phyloP scores from a whole-genome alignment of 345 rosid genomes.

The Salix koriyanagi region DNA sequence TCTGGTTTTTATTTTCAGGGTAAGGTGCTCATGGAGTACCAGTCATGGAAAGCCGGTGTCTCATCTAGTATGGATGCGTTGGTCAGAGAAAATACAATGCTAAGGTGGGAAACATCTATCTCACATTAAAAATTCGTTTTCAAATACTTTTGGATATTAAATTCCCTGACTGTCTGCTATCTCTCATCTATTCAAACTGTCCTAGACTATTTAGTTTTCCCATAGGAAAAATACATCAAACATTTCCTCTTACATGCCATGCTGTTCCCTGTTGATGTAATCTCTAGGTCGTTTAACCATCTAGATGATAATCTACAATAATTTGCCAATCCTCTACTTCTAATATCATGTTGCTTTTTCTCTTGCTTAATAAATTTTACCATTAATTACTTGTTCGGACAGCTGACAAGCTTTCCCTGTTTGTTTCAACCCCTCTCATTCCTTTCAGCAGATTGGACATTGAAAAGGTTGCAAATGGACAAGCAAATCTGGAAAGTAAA shows the following conservation, averaged over 20 bases:
- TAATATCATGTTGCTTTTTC: neutral
- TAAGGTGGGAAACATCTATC: conserved; percentile 52
- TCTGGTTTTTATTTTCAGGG: conserved; percentile 39
- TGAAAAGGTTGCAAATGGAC: conserved; percentile 51
- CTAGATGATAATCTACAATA: neutral
- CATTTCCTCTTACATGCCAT: neutral
- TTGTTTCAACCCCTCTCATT: neutral
- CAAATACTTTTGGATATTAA: neutral
- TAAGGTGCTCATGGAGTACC: conserved; percentile 41
- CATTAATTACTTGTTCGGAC: neutral
- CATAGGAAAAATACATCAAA: neutral
- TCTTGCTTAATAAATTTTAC: neutral
- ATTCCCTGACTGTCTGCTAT: neutral
- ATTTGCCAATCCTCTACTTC: neutral
- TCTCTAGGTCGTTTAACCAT: neutral
- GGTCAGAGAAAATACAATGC: conserved; percentile 50
- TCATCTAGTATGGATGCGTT: conserved; percentile 54
- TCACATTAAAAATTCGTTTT: neutral
- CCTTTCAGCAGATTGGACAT: conserved; percentile 49
- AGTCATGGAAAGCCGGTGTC: conserved; percentile 60
- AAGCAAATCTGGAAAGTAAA: conserved; percentile 58
- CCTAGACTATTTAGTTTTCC: neutral
- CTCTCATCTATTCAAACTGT: neutral
- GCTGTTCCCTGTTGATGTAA: neutral
- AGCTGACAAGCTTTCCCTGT: neutral